phyloP scores from a whole-genome alignment of 352 stramenopile genomes.

The Phytophthora nicotianae region DNA sequence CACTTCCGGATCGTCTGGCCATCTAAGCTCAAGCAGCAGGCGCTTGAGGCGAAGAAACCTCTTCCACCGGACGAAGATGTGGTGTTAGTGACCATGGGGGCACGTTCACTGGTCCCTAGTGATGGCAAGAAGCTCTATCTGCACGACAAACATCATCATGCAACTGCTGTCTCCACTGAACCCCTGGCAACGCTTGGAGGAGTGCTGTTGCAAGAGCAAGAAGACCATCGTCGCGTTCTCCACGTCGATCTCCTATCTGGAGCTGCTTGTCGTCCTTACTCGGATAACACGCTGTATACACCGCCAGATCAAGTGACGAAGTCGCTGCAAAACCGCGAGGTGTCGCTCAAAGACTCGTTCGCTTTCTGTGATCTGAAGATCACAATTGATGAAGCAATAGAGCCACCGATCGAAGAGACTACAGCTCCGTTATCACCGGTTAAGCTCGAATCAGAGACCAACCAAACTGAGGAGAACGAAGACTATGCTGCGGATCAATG shows the following conservation, averaged over 20 bases:
- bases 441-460: conserved; percentile 9
- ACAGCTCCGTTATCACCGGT: conserved; percentile 16
- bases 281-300: conserved; percentile 76
- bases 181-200: conserved; percentile 28
- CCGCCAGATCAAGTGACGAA: conserved; percentile 45
- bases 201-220: conserved; percentile 14
- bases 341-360: conserved; percentile 57
- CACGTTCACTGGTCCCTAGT: conserved; percentile 65
- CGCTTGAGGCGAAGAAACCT: conserved; percentile 58
- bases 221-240: conserved; percentile 43
- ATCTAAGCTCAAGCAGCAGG: conserved; percentile 65
- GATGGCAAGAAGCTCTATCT: conserved; percentile 82
- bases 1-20: conserved; percentile 82
- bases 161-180: conserved; percentile 23
- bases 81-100: conserved; percentile 74
- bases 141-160: conserved; percentile 63
- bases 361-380: conserved; percentile 72
- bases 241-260: conserved; percentile 77
- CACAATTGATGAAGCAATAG: conserved; percentile 27
- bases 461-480: conserved; percentile 24
- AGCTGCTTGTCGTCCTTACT: conserved; percentile 68
- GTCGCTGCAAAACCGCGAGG: conserved; percentile 29
- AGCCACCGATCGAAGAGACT: conserved; percentile 9
- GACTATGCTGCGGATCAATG: conserved; percentile 52
- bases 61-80: conserved; percentile 74